phyloP scores from a whole-genome alignment of 192 early-diverging fungal genomes.

The Coemansia sp. region DNA sequence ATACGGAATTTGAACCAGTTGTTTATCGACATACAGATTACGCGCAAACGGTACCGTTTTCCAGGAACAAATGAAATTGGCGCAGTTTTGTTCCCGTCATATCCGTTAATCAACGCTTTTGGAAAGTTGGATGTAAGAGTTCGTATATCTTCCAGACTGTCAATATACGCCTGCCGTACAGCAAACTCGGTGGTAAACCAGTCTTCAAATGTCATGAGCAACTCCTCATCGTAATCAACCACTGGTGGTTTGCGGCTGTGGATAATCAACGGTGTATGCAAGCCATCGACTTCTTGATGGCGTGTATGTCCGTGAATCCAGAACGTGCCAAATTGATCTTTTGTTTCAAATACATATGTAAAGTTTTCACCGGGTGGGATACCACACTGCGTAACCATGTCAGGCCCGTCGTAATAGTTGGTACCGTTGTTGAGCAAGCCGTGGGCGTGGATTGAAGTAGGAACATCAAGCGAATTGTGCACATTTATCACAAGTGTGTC shows the following conservation, averaged over 20 bases:
- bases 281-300: slow-evolving; percentile 75
- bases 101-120: slow-evolving; percentile 28
- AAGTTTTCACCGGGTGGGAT: slow-evolving; percentile 33
- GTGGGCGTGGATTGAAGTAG: no score
- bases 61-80: slow-evolving; percentile 63
- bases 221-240: slow-evolving; percentile 59
- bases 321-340: slow-evolving; percentile 64
- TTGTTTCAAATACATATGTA: slow-evolving; percentile 62
- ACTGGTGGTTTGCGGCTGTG: slow-evolving; percentile 48
- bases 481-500: slow-evolving; percentile 25
- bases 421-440: no score
- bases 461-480: slow-evolving; percentile 50
- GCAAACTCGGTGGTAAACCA: slow-evolving; percentile 55
- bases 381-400: no score
- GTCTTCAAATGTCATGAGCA: slow-evolving; percentile 61
- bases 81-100: slow-evolving; percentile 53
- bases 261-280: slow-evolving; percentile 68
- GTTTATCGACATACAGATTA: slow-evolving; percentile 72
- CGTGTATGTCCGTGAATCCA: slow-evolving; percentile 73
- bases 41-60: slow-evolving; percentile 74
- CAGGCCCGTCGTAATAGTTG: no score
- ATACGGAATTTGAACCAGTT: slow-evolving; percentile 31
- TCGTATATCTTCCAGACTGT: slow-evolving; percentile 47
- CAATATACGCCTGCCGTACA: slow-evolving; percentile 36
- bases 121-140: slow-evolving; percentile 42